Evolutionary conservation across 1,284 basidiomycete species (phyloP).

Genomic region (Heterobasidion occidentale): DNA sequence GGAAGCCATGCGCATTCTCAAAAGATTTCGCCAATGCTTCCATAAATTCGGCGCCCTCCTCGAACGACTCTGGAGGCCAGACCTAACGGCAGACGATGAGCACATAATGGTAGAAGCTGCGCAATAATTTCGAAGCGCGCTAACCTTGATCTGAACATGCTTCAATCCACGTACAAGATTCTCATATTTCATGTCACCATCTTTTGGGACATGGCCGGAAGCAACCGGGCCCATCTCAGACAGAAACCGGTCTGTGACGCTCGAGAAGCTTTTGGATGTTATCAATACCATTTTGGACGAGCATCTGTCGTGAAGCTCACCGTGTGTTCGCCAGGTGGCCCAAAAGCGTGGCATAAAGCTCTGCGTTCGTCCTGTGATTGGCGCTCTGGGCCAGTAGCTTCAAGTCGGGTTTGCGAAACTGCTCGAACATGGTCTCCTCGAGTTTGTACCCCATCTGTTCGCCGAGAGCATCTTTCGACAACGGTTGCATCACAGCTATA

Average conservation of each 20-base stretch:
- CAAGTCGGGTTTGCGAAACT: conserved; percentile 71
- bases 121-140: neutral
- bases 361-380: conserved; percentile 75
- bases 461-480: conserved; percentile 69
- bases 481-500: conserved; percentile 66
- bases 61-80: conserved; percentile 90
- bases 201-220: conserved; percentile 67
- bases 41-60: conserved; percentile 91
- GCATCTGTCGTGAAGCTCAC: conserved; percentile 24
- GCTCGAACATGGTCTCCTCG: conserved; percentile 83
- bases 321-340: conserved; percentile 76
- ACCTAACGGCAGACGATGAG: conserved; percentile 41
- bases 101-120: neutral
- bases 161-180: conserved; percentile 74
- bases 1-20: conserved; percentile 76
- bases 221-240: conserved; percentile 71
- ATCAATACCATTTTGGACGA: conserved; percentile 1
- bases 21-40: conserved; percentile 79
- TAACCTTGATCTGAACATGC: conserved; percentile 74
- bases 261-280: conserved; percentile 56
- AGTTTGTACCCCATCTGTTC: conserved; percentile 72
- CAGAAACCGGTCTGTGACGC: conserved; percentile 82
- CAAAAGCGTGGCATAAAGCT: conserved; percentile 75
- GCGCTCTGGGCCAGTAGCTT: conserved; percentile 54
- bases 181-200: conserved; percentile 74